Evolutionary conservation across 352 stramenopile genomes (phyloP), one percentile per base, ranked within the genome.

Genomic region (Phytopythium montanum): DNA sequence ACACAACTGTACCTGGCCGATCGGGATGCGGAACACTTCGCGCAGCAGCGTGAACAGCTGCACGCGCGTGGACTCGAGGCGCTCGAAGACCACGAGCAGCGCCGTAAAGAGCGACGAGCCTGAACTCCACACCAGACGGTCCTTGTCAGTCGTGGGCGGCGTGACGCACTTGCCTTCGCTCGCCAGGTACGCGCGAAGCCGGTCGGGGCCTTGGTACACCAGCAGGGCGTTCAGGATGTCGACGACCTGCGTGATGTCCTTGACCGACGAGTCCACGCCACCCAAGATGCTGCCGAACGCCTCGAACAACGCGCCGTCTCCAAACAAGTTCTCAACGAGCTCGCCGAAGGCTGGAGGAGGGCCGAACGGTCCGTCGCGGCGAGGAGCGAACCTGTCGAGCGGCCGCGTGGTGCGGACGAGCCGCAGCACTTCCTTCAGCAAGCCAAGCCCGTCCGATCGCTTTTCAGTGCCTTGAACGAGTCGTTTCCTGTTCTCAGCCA

Each of bases 61-160:
- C 42, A 85, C 74, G 31, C 83, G 76, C 41, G 81, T 75, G 5
- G 70, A 54, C 44, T 92, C 83, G 34, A 88, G 70, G 21, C 70
- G 76, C 60, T 91, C 81, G 44, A 90, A 90, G 21, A 87, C 79
- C 29, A 77, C 66, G 38, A 93, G 64, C 52, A 93, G 54, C 16
- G 81, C 79, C 13, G 81, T 88, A 44, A 93, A 93, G 13, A 93
- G 62, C 45, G 83, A 93, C 3, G 77, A 88, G 10, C 77, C 75
- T 23, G 62, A 53, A 29, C 71, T 88, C 81, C 79, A 93, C n/a
- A 59, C 38, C 14, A 91, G 83, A 7, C 69, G 74, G 19, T 90
- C 83, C 13, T 83, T 85, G 49, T 89, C 79, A 1, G 71, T 84
- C 14, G 63, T 76, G 5, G 81, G 81, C 7, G 81, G 71, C 23